These are phyloP conservation scores for Pseudocercospora eumusae DNA, from an alignment of 2,329 filamentous ascomycete species.

Conservation along the genomic window DNA sequence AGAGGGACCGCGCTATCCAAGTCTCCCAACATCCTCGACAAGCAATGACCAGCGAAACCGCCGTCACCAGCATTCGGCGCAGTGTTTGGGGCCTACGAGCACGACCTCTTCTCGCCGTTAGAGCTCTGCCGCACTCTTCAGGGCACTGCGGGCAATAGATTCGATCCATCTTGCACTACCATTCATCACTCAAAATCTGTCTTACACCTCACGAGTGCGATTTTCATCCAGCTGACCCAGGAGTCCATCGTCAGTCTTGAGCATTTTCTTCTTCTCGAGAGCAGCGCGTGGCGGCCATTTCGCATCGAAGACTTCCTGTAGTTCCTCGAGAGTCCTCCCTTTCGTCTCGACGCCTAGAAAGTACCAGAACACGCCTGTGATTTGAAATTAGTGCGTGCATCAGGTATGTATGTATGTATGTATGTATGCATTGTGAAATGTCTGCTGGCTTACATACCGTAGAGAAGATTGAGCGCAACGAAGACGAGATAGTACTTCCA, in stretches of 20 bases:
- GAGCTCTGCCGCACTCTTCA: too few relatives aligned
- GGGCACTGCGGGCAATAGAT: too few relatives aligned
- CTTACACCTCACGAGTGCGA: not conserved
- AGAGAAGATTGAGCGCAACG: constrained; percentile 11
- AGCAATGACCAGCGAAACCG: too few relatives aligned
- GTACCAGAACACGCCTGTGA: constrained; percentile 33
- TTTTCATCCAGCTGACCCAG: constrained; percentile 1
- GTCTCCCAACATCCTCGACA: too few relatives aligned
- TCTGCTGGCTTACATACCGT: not conserved
- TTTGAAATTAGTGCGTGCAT: not conserved
- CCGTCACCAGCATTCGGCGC: too few relatives aligned
- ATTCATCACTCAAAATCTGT: not conserved
- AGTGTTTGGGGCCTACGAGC: too few relatives aligned
- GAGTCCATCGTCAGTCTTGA: constrained; percentile 11
- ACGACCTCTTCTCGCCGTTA: too few relatives aligned
- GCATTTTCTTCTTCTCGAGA: constrained; percentile 13
- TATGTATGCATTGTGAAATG: too few relatives aligned
- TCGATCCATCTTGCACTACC: not conserved
- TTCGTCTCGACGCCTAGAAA: constrained; percentile 36
- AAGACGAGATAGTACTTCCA: constrained; percentile 19
- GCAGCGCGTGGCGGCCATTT: constrained; percentile 14
- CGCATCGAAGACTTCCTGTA: constrained; percentile 35
- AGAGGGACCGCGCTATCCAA: too few relatives aligned
- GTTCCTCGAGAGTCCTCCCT: constrained; percentile 29
- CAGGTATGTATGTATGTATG: too few relatives aligned